Conservation (phyloP, 2,329 filamentous ascomycete genomes). For the Stachybotrys echinatus region DNA sequence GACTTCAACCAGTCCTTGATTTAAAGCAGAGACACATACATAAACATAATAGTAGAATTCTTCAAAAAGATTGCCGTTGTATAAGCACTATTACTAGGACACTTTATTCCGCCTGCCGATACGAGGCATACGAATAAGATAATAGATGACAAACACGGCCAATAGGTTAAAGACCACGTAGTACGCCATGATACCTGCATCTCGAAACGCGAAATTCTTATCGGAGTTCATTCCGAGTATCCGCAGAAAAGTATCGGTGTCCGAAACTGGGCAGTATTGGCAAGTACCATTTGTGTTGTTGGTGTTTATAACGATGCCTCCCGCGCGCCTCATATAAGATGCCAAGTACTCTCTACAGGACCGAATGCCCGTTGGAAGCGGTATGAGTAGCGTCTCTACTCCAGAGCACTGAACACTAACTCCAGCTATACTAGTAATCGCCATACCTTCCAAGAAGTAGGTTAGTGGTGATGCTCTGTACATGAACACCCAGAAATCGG, state of each 20-base stretch:
- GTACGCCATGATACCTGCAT: neutral
- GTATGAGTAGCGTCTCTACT: neutral
- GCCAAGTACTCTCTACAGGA: neutral
- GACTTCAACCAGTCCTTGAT: no score
- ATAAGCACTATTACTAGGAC: no score
- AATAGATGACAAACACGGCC: neutral
- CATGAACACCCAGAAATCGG: conserved; percentile 70
- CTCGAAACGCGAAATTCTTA: no score
- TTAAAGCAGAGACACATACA: no score
- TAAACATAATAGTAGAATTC: no score
- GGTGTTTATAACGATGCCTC: neutral
- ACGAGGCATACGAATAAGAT: neutral
- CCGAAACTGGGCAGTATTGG: neutral
- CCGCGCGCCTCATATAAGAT: neutral
- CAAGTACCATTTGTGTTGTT: neutral
- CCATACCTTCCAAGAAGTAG: conserved; percentile 62
- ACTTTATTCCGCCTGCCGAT: no score
- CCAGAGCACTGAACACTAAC: conserved; percentile 32
- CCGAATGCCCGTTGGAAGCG: neutral
- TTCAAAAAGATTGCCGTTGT: no score
- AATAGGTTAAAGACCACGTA: neutral
- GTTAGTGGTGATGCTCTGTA: conserved; percentile 68
- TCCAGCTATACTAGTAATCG: conserved; percentile 57
- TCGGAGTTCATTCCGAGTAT: neutral
- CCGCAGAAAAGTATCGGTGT: neutral